A percentile compares a stretch with the other conserved stretches of the same genome.
Evolutionary conservation across 2,329 filamentous ascomycete species (phyloP).

Genomic region (Penicillium brevicompactum): DNA sequence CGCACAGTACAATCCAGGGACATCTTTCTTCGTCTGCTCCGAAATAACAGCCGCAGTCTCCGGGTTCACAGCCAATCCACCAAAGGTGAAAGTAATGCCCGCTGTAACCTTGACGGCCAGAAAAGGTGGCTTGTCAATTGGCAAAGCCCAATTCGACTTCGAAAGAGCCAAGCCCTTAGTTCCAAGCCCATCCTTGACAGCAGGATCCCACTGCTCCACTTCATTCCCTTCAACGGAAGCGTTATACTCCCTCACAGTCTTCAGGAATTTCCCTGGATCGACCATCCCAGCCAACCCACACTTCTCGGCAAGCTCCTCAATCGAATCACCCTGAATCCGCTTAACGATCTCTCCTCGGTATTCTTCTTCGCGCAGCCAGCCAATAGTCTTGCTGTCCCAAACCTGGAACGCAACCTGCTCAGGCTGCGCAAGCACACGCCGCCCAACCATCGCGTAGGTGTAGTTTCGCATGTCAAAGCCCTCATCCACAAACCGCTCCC

Average conservation of each 20-base stretch:
- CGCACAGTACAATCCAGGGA: conserved; percentile 61
- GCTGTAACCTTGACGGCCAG: conserved; percentile 66
- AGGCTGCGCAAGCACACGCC: conserved; percentile 62
- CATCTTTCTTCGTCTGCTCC: conserved; percentile 45
- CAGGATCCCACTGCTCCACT: conserved; percentile 57
- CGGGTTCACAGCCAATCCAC: conserved; percentile 60
- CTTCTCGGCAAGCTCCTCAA: no score
- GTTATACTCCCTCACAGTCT: conserved; percentile 60
- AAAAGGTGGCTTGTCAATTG: conserved; percentile 60
- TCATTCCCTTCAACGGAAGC: conserved; percentile 55
- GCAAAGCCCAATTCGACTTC: conserved; percentile 69
- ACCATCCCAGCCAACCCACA: conserved; percentile 40
- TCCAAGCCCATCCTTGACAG: conserved; percentile 60
- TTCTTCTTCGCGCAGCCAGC: conserved; percentile 62
- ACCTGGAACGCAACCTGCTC: conserved; percentile 64
- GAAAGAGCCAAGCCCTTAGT: conserved; percentile 47
- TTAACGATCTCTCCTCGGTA: no score
- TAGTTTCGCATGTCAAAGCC: conserved; percentile 67
- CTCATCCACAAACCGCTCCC: conserved; percentile 67
- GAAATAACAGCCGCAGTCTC: conserved; percentile 57
- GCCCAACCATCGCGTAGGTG: conserved; percentile 68
- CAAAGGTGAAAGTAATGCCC: conserved; percentile 71
- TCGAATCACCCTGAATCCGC: no score
- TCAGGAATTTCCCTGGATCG: conserved; percentile 54
- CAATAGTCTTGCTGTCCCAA: conserved; percentile 58